Conservation (phyloP, 176 grass and related monocot species). For the Canna indica region DNA sequence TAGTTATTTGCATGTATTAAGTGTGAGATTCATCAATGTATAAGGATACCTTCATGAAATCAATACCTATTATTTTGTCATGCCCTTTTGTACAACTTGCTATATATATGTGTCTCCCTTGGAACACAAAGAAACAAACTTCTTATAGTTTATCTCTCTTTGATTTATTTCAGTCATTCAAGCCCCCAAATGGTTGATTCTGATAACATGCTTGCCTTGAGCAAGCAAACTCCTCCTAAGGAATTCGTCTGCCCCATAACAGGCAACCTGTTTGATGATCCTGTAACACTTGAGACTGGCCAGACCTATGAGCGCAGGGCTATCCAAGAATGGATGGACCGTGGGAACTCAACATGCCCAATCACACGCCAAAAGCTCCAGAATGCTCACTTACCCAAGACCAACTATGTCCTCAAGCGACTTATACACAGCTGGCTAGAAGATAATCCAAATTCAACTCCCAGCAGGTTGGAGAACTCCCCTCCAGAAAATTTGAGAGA, state of each 20-base stretch:
- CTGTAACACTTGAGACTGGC: constrained; percentile 56
- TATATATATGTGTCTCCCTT: neutral
- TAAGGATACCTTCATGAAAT: neutral
- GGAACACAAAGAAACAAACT: neutral
- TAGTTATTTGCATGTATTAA: neutral
- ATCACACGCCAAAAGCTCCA: constrained; percentile 52
- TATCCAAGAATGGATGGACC: constrained; percentile 63
- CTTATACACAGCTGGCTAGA: constrained; percentile 49
- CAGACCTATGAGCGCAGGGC: constrained; percentile 69
- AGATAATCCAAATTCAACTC: constrained; percentile 12
- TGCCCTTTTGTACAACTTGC: neutral
- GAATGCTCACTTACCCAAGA: constrained; percentile 39
- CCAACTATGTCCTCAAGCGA: constrained; percentile 69
- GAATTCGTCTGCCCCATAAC: constrained; percentile 75
- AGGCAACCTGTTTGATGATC: constrained; percentile 57
- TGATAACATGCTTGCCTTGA: constrained; percentile 7
- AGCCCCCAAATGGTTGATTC: constrained; percentile 19
- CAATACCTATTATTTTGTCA: neutral
- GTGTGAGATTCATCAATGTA: neutral
- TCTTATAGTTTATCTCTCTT: neutral
- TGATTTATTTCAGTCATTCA: neutral
- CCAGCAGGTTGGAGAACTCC: constrained; percentile 13
- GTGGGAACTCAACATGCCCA: constrained; percentile 54
- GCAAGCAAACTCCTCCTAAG: constrained; percentile 35
- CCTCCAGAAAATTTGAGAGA: constrained; percentile 25